phyloP scores from a whole-genome alignment of 306 rosid species.

The Quercus agrifolia region DNA sequence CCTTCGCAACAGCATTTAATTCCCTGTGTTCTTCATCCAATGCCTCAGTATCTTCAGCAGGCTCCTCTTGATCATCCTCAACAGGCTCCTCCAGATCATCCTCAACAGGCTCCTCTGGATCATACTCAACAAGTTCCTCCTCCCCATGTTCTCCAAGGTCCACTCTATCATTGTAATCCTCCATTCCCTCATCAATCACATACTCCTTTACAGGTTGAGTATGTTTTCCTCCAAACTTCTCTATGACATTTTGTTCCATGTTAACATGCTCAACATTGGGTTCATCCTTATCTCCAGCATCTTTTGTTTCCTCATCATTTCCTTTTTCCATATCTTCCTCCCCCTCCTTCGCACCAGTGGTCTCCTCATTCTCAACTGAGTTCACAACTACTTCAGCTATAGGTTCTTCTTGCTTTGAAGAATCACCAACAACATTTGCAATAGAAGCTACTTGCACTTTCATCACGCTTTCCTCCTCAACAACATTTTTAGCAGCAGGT shows the following conservation, averaged over 20 bases:
- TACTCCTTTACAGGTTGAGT: constrained; percentile 20
- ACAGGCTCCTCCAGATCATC: constrained; percentile 12
- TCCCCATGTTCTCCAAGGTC: constrained; percentile 50
- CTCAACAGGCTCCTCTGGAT: constrained; percentile 42
- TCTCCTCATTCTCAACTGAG: constrained; percentile 26
- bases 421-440: constrained; percentile 25
- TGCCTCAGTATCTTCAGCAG: constrained; percentile 37
- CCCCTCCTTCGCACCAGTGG: constrained; percentile 24
- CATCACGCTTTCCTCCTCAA: not conserved
- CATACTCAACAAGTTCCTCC: constrained; percentile 44
- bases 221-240: constrained; percentile 28
- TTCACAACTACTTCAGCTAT: constrained; percentile 23
- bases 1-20: constrained; percentile 51
- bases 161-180: constrained; percentile 34
- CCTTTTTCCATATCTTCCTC: constrained; percentile 21
- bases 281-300: constrained; percentile 26
- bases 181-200: constrained; percentile 28
- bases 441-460: constrained; percentile 7
- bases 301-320: constrained; percentile 29
- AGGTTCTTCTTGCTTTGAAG: constrained; percentile 17
- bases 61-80: constrained; percentile 38
- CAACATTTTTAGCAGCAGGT: not conserved
- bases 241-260: constrained; percentile 19
- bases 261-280: constrained; percentile 8
- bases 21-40: constrained; percentile 48